Percentiles rank a stretch among this genome's conserved stretches.
Conservation (phyloP, 1,284 basidiomycete genomes). For the Rhodotorula sp. region DNA sequence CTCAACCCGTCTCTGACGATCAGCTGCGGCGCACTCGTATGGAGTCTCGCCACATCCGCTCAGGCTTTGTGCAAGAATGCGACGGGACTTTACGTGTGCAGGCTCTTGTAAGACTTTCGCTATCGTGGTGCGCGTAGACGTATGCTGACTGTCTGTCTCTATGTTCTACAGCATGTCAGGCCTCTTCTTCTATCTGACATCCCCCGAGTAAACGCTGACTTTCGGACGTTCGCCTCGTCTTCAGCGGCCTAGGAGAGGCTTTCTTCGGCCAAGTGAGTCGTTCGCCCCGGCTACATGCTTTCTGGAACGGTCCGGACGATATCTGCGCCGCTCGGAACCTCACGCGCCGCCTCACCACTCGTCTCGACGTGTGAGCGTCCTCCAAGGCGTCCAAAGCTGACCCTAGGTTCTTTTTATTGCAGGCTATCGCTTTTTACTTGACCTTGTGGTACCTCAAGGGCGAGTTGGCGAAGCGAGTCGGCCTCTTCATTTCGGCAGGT, state of each 20-base stretch:
- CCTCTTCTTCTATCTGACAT: no score
- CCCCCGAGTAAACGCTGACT: no score
- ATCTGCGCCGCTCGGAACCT: no score
- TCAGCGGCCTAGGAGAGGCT: conserved; percentile 49
- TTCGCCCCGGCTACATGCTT: not conserved
- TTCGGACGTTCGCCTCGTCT: conserved; percentile 8
- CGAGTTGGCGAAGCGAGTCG: conserved; percentile 52
- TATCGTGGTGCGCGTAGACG: no score
- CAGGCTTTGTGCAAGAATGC: conserved; percentile 49
- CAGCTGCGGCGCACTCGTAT: conserved; percentile 49
- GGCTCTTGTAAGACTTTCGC: conserved; percentile 38
- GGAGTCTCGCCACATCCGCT: conserved; percentile 51
- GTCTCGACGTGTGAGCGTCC: not conserved
- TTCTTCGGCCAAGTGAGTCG: conserved; percentile 44
- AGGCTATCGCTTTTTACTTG: conserved; percentile 47
- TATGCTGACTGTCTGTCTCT: no score
- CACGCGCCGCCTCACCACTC: not conserved
- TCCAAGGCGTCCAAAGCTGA: no score
- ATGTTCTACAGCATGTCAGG: no score
- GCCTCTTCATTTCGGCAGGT: conserved; percentile 52
- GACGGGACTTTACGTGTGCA: conserved; percentile 48
- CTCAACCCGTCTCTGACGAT: conserved; percentile 50
- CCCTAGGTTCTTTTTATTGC: conserved; percentile 18
- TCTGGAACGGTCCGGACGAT: not conserved
- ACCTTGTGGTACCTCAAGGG: conserved; percentile 50